Percentiles rank a stretch among this genome's conserved stretches.
phyloP scores from a whole-genome alignment of 1,284 basidiomycete genomes.

The Ganoderma boninense region DNA sequence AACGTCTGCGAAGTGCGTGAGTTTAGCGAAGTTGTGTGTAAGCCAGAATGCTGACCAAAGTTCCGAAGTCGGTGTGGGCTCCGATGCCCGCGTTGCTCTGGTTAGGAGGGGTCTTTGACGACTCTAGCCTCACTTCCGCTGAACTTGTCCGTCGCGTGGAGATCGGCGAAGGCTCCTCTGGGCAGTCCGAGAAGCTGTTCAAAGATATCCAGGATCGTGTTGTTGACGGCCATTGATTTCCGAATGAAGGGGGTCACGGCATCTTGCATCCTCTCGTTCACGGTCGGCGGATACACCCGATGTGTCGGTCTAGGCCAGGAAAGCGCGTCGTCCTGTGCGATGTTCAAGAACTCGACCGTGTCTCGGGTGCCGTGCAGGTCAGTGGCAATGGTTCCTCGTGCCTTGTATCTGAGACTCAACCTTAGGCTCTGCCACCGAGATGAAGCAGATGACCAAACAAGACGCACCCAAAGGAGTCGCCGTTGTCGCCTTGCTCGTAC shows the following conservation, averaged over 20 bases:
- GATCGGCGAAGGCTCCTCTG: slow-evolving; percentile 51
- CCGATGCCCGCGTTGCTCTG: slow-evolving; percentile 43
- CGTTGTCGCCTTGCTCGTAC: slow-evolving; percentile 72
- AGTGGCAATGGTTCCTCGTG: slow-evolving; percentile 65
- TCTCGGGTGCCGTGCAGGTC: slow-evolving; percentile 68
- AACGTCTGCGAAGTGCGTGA: slow-evolving; percentile 31
- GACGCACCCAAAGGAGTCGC: slow-evolving; percentile 67
- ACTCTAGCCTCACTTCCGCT: slow-evolving; percentile 70
- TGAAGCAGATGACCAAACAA: slow-evolving; percentile 7
- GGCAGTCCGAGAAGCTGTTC: slow-evolving; percentile 65
- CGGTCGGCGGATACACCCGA: slow-evolving; percentile 62
- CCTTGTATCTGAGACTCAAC: slow-evolving; percentile 61
- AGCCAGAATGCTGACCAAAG: slow-evolving; percentile 43
- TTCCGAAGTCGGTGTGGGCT: slow-evolving; percentile 53
- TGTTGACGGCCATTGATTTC: slow-evolving; percentile 64
- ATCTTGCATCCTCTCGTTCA: slow-evolving; percentile 58
- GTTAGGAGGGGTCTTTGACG: slow-evolving; percentile 57
- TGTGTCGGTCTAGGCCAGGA: slow-evolving; percentile 60
- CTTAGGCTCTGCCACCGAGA: slow-evolving; percentile 7
- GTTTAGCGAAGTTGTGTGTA: slow-evolving; percentile 10
- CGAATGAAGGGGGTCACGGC: slow-evolving; percentile 64
- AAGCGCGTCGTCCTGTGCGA: slow-evolving; percentile 71
- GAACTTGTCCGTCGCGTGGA: slow-evolving; percentile 56
- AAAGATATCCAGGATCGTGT: slow-evolving; percentile 62
- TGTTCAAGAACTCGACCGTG: slow-evolving; percentile 71